phyloP scores from a whole-genome alignment of 768 basidiomycete species.

The Auricularia auricula-judae region DNA sequence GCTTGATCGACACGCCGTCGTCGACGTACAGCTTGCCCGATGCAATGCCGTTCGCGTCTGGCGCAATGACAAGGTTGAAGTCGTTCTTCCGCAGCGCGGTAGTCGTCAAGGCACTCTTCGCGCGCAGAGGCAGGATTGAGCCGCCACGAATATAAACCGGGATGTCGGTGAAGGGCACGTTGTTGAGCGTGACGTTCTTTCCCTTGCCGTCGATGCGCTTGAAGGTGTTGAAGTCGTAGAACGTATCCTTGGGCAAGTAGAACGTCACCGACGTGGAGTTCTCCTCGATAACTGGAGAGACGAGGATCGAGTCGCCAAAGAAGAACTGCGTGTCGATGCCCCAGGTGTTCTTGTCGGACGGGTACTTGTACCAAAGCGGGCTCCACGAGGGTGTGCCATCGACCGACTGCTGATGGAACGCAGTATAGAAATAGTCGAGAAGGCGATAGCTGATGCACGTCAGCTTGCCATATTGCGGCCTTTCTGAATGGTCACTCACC shows the following conservation, averaged over 20 bases:
- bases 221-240: constrained; percentile 52
- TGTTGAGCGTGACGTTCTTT: constrained; percentile 13
- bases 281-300: constrained; percentile 57
- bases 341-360: constrained; percentile 48
- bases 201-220: constrained; percentile 38
- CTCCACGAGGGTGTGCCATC: constrained; percentile 56
- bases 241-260: constrained; percentile 54
- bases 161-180: constrained; percentile 45
- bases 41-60: constrained; percentile 37
- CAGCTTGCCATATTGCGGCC: not conserved
- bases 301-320: constrained; percentile 55
- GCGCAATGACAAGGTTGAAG: constrained; percentile 57
- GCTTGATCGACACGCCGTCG: constrained; percentile 44
- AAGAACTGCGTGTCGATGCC: constrained; percentile 59
- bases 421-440: constrained; percentile 61
- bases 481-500: constrained; percentile 26
- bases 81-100: constrained; percentile 39
- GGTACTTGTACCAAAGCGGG: constrained; percentile 59
- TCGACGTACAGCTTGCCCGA: constrained; percentile 48
- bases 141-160: constrained; percentile 56
- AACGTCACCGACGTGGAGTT: constrained; percentile 45
- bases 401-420: constrained; percentile 45
- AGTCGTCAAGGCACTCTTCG: constrained; percentile 50
- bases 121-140: constrained; percentile 45
- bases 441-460: constrained; percentile 25